phyloP scores from a whole-genome alignment of 345 rosid genomes.

The Ceriops tagal region DNA sequence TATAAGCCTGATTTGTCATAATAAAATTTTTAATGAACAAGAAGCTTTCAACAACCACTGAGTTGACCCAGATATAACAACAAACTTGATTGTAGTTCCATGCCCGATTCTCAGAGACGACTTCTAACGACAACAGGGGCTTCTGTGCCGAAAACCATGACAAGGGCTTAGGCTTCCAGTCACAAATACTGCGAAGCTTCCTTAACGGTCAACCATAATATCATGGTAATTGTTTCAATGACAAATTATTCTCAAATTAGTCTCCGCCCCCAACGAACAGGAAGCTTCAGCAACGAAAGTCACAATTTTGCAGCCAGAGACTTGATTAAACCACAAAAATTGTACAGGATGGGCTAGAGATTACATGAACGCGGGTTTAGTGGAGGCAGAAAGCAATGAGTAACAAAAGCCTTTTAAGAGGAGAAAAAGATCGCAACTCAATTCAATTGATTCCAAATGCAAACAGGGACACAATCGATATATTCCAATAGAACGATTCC shows the following conservation, averaged over 20 bases:
- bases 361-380: too few species aligned
- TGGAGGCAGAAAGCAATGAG: too few species aligned
- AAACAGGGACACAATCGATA: constrained; percentile 4
- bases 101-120: not conserved
- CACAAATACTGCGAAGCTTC: not conserved
- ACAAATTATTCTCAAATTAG: not conserved
- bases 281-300: not conserved
- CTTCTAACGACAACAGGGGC: too few species aligned
- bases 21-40: not conserved
- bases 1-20: too few species aligned
- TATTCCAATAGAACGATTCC: not conserved
- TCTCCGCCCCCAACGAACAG: not conserved
- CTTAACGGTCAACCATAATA: not conserved
- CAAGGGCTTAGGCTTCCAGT: too few species aligned
- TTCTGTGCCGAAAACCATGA: too few species aligned
- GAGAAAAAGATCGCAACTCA: constrained; percentile 8
- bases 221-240: not conserved
- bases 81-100: not conserved
- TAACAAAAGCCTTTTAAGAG: not conserved
- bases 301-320: not conserved
- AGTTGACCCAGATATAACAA: not conserved
- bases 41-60: not conserved
- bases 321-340: not conserved
- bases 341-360: not conserved
- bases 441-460: constrained; percentile 8